Evolutionary conservation across 2,329 filamentous ascomycete species (phyloP), one percentile per base, ranked within the genome.

Genomic region (Pestalotiopsis sp.): DNA sequence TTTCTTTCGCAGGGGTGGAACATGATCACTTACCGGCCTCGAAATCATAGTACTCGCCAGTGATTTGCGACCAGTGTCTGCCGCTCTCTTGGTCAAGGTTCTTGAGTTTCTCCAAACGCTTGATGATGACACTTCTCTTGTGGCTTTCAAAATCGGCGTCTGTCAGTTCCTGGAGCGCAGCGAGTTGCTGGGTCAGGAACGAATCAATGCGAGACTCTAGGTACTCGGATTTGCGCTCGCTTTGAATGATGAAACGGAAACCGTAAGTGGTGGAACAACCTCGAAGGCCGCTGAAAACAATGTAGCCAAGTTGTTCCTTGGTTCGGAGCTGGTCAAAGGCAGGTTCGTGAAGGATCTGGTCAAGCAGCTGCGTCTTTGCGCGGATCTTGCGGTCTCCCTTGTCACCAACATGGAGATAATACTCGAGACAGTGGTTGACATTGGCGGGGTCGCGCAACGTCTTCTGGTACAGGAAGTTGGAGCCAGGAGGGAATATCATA

Each of bases 281-380:
- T 52, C 91, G 86, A 12, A 90, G 86, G 36, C 94, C 93, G 63
- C 93, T 95, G 81, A 95, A 97, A 0, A 99, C 95, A 66, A 99
- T 93, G 75, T 99, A 99, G 13, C 96, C 96, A 6, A 99, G 91
- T 81, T 99, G 95, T 80, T 99, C 95, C 81, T 98, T 98, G 58
- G 96, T 98, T 64, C 96, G 90, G 7, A 99, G 86, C 79, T 97
- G 94, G 80, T 99, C 94, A 77, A 98, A 99, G 9, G 92, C 92
- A 4, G 95, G 95, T 82, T 99, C 96, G 68, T 97, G 93, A 0
- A 94, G 91, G 82, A 99, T 92, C 80, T 98, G 96, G 31, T 94
- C 92, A 57, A 98, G 87, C 5, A 99, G 86, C 57, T 97, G 85
- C 0, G 93, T 87, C 79, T 93, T 94, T 14, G 95, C 93, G 20